A percentile compares a stretch with the other conserved stretches of the same genome.
Evolutionary conservation across 163 green algal species (phyloP).

Genomic region (Chloromonas sp.): DNA sequence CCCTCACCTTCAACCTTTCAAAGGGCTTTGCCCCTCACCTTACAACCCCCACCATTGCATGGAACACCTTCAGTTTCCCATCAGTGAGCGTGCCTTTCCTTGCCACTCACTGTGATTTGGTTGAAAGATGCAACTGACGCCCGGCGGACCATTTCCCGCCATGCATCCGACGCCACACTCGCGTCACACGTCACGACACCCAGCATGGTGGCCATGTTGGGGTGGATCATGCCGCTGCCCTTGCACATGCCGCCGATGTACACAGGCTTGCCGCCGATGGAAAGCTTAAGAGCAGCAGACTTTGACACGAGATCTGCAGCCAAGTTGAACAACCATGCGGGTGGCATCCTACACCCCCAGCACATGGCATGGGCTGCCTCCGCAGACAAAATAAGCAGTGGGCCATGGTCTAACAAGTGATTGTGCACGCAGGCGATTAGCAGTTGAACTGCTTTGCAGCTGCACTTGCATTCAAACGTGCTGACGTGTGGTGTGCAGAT

Average conservation of each 20-base stretch:
- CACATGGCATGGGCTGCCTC: too few species aligned
- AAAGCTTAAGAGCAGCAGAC: constrained; percentile 48
- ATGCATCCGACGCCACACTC: constrained; percentile 65
- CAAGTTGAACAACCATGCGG: too few species aligned
- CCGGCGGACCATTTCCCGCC: constrained; percentile 67
- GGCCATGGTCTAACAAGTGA: too few species aligned
- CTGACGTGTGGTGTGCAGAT: neutral
- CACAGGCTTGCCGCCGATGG: constrained; percentile 67
- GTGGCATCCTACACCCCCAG: too few species aligned
- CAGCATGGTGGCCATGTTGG: constrained; percentile 99
- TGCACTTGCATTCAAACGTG: neutral
- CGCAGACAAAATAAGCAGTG: too few species aligned
- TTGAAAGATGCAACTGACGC: constrained; percentile 78
- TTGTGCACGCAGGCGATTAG: too few species aligned
- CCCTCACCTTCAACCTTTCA: too few species aligned
- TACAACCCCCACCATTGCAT: too few species aligned
- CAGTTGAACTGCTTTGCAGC: too few species aligned
- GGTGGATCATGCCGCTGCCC: constrained; percentile 98
- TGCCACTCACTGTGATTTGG: constrained; percentile 34
- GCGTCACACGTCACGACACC: constrained; percentile 91
- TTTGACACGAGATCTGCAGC: constrained; percentile 61
- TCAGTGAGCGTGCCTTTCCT: neutral
- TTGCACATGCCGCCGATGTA: constrained; percentile 91
- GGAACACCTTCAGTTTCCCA: too few species aligned
- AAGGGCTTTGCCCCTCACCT: too few species aligned